A percentile compares a stretch with the other conserved stretches of the same genome.
These are phyloP conservation scores for Dentipellis fragilis DNA, from an alignment of 768 basidiomycete genomes.

Conservation along the genomic window DNA sequence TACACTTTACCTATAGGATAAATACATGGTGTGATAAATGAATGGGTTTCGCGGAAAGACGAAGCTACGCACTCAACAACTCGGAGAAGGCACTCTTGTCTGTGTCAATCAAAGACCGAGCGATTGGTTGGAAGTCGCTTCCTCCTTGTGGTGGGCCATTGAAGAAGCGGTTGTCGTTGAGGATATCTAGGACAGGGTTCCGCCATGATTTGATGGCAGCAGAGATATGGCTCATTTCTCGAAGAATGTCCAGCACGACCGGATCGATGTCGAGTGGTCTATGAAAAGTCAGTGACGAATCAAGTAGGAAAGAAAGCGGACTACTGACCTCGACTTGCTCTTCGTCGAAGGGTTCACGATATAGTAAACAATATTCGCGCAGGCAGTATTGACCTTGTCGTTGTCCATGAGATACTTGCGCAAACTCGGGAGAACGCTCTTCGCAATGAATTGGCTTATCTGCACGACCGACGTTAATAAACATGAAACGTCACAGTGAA, in stretches of 20 bases:
- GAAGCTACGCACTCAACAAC: conserved; percentile 50
- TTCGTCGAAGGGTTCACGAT: conserved; percentile 76
- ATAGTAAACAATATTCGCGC: conserved; percentile 78
- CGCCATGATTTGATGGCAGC: conserved; percentile 80
- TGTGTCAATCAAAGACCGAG: conserved; percentile 71
- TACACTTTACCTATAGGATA: conserved; percentile 58
- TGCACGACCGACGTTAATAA: conserved; percentile 18
- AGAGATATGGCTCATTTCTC: conserved; percentile 72
- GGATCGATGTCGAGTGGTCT: conserved; percentile 75
- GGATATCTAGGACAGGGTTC: conserved; percentile 63
- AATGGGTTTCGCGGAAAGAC: conserved; percentile 1
- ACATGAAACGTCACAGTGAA: neutral
- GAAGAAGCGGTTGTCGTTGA: conserved; percentile 85
- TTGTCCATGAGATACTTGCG: conserved; percentile 74
- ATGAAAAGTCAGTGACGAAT: conserved; percentile 7
- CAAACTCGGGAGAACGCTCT: conserved; percentile 59
- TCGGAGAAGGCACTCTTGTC: conserved; percentile 86
- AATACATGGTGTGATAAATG: conserved; percentile 18
- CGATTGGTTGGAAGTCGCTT: conserved; percentile 62
- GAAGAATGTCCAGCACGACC: conserved; percentile 54
- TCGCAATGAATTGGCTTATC: conserved; percentile 66
- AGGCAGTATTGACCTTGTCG: conserved; percentile 72
- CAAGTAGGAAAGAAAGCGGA: neutral
- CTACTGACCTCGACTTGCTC: conserved; percentile 60
- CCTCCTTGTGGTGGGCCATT: conserved; percentile 51